Evolutionary conservation across 441 rosid genomes (phyloP).

Genomic region (Melastoma candidum): DNA sequence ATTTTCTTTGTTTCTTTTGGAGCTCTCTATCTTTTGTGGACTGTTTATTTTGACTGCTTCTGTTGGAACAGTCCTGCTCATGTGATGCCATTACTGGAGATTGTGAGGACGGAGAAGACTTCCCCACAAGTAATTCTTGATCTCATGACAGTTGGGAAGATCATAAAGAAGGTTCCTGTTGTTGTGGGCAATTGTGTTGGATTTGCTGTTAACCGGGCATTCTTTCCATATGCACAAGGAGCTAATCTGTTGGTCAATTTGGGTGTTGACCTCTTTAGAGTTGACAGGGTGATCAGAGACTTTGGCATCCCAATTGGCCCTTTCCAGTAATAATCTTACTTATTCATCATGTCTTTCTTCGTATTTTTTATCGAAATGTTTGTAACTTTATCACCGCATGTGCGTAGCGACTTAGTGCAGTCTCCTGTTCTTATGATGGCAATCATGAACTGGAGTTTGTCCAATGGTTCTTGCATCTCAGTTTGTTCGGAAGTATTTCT

Average conservation of each 20-base stretch:
- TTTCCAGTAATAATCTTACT: conserved; percentile 55
- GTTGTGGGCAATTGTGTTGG: conserved; percentile 96
- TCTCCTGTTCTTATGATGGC: no score
- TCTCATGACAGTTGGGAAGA: conserved; percentile 80
- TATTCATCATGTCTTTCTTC: no score
- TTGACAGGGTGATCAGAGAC: conserved; percentile 62
- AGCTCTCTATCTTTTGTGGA: not conserved
- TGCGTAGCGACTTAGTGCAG: no score
- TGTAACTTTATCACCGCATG: no score
- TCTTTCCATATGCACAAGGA: conserved; percentile 78
- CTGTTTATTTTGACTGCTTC: conserved; percentile 14
- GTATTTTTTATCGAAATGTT: no score
- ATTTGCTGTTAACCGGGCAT: conserved; percentile 88
- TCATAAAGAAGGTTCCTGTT: conserved; percentile 85
- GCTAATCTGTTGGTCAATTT: conserved; percentile 58
- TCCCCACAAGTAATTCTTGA: conserved; percentile 85
- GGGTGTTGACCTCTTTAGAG: conserved; percentile 86
- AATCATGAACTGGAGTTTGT: no score
- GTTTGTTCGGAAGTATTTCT: no score
- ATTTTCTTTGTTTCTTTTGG: not conserved
- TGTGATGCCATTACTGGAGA: conserved; percentile 95
- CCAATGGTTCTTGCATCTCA: no score
- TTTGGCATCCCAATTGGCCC: conserved; percentile 95
- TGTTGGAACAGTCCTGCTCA: conserved; percentile 76
- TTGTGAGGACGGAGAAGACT: conserved; percentile 71